Evolutionary conservation across 225 moss, liverwort and hornwort genomes (phyloP).

Genomic region (Bryum argenteum): DNA sequence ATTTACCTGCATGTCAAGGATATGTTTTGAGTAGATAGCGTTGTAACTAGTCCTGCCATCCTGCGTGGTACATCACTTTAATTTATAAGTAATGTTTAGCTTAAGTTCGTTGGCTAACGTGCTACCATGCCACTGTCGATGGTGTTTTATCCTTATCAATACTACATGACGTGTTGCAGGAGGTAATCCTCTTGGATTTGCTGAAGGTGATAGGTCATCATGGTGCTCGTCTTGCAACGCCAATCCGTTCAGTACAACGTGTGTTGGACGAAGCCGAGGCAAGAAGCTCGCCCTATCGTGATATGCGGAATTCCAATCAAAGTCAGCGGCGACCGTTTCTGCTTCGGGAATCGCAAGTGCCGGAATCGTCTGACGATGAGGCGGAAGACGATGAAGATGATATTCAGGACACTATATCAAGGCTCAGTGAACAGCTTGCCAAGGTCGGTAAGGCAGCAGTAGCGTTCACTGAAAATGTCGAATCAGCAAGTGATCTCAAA

Average conservation of each 20-base stretch:
- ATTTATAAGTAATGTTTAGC: background rate
- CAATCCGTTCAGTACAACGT: constrained; percentile 94
- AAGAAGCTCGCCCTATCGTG: constrained; percentile 53
- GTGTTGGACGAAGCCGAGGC: constrained; percentile 86
- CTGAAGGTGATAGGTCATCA: constrained; percentile 91
- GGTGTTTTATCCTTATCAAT: background rate
- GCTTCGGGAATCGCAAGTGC: constrained; percentile 62
- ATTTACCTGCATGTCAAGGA: no score
- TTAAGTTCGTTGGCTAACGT: constrained; percentile 2
- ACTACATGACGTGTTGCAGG: constrained; percentile 54
- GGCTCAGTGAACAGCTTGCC: constrained; percentile 48
- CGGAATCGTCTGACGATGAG: constrained; percentile 24
- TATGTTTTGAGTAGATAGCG: no score
- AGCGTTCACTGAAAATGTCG: constrained; percentile 30
- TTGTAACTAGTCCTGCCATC: no score
- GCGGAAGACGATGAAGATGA: constrained; percentile 38
- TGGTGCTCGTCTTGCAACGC: constrained; percentile 94
- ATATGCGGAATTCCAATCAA: constrained; percentile 49
- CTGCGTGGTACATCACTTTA: background rate
- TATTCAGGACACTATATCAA: constrained; percentile 38
- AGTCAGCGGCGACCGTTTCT: constrained; percentile 60
- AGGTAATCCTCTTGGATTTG: constrained; percentile 86
- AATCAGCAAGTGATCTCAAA: constrained; percentile 26
- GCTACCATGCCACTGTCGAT: background rate
- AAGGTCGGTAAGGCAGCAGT: constrained; percentile 26